phyloP scores from a whole-genome alignment of 768 basidiomycete species.

The Suillus subluteus region DNA sequence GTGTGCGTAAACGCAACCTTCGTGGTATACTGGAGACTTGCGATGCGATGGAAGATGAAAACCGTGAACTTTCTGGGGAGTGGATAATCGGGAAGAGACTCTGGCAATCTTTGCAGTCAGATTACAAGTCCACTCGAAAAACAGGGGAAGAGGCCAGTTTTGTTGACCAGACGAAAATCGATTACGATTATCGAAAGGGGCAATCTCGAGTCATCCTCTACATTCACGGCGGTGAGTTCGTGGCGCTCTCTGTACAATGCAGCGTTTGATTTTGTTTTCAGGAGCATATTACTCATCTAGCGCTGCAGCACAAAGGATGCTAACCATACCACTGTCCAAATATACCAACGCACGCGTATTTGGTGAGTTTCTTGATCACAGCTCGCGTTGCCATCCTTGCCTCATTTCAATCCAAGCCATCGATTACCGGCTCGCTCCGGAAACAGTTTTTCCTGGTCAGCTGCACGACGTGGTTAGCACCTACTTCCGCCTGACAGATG shows the following conservation, averaged over 20 bases:
- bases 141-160: conserved; percentile 25
- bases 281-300: conserved; percentile 94
- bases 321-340: conserved; percentile 91
- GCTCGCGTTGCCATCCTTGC: neutral
- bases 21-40: conserved; percentile 78
- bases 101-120: conserved; percentile 85
- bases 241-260: conserved; percentile 1
- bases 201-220: conserved; percentile 89
- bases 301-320: conserved; percentile 85
- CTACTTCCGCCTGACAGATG: conserved; percentile 86
- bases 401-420: conserved; percentile 54
- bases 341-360: conserved; percentile 89
- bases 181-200: conserved; percentile 37
- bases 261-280: conserved; percentile 30
- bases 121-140: conserved; percentile 63
- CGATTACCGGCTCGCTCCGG: conserved; percentile 95
- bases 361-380: conserved; percentile 44
- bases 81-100: conserved; percentile 95
- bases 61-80: conserved; percentile 86
- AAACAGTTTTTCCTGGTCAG: conserved; percentile 92
- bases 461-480: conserved; percentile 83
- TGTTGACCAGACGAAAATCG: conserved; percentile 23
- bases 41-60: conserved; percentile 77
- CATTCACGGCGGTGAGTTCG: conserved; percentile 80
- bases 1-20: conserved; percentile 69